Evolutionary conservation across 129 eudicot genomes (phyloP).

Genomic region (Pulicaria dysenterica): DNA sequence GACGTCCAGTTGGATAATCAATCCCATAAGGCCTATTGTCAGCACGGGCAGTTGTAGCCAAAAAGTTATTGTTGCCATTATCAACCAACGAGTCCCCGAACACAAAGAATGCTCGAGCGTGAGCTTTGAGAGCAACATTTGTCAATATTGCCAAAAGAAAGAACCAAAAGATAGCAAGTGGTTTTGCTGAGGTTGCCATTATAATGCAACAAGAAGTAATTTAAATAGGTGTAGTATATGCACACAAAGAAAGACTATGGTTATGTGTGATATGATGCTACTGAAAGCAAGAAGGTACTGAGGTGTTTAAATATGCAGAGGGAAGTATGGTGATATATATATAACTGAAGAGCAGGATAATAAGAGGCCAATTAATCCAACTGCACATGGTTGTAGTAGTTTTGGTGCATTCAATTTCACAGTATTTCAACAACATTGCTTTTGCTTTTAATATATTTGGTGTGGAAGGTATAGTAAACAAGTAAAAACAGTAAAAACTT

Average conservation of each 20-base stretch:
- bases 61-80: conserved; percentile 47
- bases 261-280: conserved; percentile 14
- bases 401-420: conserved; percentile 39
- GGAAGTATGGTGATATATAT: conserved; percentile 24
- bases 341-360: not conserved
- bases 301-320: conserved; percentile 28
- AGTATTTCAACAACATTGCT: not conserved
- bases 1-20: conserved; percentile 39
- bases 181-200: conserved; percentile 31
- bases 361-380: conserved; percentile 33
- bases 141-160: conserved; percentile 10
- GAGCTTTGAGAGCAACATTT: conserved; percentile 18
- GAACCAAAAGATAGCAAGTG: conserved; percentile 15
- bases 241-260: conserved; percentile 20
- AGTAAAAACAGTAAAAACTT: too few relatives aligned
- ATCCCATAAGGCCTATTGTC: conserved; percentile 43
- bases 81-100: conserved; percentile 52
- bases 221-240: conserved; percentile 1
- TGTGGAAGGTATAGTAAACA: not conserved
- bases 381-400: conserved; percentile 36
- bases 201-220: conserved; percentile 19
- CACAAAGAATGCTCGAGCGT: conserved; percentile 49
- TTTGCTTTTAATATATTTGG: not conserved
- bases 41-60: conserved; percentile 46
- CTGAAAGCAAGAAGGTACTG: conserved; percentile 29